Evolutionary conservation across 352 stramenopile genomes (phyloP), one percentile per base, ranked within the genome.

Genomic region (Globisporangium mamillatum): DNA sequence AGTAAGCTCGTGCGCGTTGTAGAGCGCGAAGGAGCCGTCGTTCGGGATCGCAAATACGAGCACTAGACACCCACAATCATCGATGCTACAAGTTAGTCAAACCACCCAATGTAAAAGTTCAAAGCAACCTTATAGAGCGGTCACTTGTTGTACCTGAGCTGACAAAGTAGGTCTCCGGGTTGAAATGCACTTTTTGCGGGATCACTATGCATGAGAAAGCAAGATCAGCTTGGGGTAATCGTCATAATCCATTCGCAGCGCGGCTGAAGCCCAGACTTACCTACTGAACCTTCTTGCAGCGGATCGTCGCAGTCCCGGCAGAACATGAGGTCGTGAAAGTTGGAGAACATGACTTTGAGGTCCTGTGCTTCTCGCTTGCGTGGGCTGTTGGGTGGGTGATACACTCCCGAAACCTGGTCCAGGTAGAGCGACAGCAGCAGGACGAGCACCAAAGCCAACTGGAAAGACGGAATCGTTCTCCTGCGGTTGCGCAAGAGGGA

Each of bases 291-390:
- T 66, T 78, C 50, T 18, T 16, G 53, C 10, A 71, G 38, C 29
- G 68, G 70, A 63, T 78, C 67, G 2, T 68, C 50, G 50, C 73
- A 75, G 12, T 60, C 64, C 18, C 66, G 60, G 29, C 67, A 78
- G 27, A 74, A 78, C 64, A 74, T 69, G 18, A 78, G 44, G 22
- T 61, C 60, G 54, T 77, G 71, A 22, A 64, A 44, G 34, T 67
- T 71, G 18, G 69, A 72, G 50, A 75, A 22, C 1, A 72, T 58
- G 22, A 70, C 55, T 22, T 70, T 60, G 8, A 75, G 16, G 0
- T 59, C 53, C 10, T 56, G 60, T 20, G n/a, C 52, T 22, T 62
- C 36, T 20, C n/a, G 38, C 50, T 66, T 66, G 24, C 9, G 38
- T 14, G 25, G 14, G 18, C 20, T 18, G 27, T 55, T 36, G 8